phyloP scores from a whole-genome alignment of 2,329 filamentous ascomycete genomes.

The Zelopaecilomyces penicillatus region DNA sequence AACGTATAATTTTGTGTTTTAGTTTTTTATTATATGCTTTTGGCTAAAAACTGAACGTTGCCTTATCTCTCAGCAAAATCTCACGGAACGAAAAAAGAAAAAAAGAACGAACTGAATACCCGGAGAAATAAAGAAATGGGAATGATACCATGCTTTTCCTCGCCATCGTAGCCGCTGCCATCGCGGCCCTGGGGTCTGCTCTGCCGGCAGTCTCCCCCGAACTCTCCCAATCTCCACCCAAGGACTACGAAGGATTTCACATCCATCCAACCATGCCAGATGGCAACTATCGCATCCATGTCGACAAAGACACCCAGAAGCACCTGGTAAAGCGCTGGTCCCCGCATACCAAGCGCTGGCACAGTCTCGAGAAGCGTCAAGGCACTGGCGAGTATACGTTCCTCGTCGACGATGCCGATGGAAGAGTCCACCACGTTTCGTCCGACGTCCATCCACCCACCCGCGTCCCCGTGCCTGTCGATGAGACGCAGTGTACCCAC shows the following conservation, averaged over 20 bases:
- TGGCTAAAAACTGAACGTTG: too few relatives aligned
- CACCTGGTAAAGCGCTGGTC: background rate
- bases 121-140: too few relatives aligned
- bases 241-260: background rate
- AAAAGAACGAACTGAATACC: too few relatives aligned
- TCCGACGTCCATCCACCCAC: background rate
- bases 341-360: background rate
- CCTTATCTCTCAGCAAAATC: too few relatives aligned
- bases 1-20: too few relatives aligned
- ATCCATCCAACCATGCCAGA: background rate
- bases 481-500: constrained; percentile 2
- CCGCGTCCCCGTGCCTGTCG: background rate
- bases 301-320: constrained; percentile 3
- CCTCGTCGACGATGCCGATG: constrained; percentile 5
- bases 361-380: constrained; percentile 3
- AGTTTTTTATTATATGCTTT: too few relatives aligned
- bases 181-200: too few relatives aligned
- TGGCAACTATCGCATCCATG: background rate
- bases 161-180: too few relatives aligned
- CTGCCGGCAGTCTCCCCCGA: too few relatives aligned
- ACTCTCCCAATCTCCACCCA: too few relatives aligned
- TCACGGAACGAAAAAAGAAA: too few relatives aligned
- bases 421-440: background rate
- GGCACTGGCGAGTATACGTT: background rate
- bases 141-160: too few relatives aligned